Percentiles rank a stretch among this genome's conserved stretches.
Evolutionary conservation across 140 eudicot species (phyloP).

Genomic region (Stevia rebaudiana): DNA sequence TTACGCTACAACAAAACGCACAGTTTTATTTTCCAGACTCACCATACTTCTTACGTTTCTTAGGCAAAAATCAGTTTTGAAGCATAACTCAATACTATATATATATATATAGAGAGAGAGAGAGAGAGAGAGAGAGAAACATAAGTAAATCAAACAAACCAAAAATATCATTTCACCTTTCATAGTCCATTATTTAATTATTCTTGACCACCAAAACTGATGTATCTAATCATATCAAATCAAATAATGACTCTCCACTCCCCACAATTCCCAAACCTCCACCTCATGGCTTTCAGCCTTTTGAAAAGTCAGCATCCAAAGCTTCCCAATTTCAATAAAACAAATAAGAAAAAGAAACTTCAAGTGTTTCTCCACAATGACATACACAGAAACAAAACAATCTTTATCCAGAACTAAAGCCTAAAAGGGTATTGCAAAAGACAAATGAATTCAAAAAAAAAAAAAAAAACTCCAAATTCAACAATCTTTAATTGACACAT

Average conservation of each 20-base stretch:
- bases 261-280: constrained; percentile 25
- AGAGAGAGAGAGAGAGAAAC: constrained; percentile 17
- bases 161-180: constrained; percentile 26
- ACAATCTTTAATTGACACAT: constrained; percentile 34
- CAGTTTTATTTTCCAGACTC: too few species aligned
- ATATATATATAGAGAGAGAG: too few species aligned
- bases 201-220: constrained; percentile 17
- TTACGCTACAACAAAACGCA: too few species aligned
- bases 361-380: constrained; percentile 19
- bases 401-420: constrained; percentile 36
- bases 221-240: constrained; percentile 23
- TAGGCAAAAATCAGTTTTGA: too few species aligned
- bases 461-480: constrained; percentile 18
- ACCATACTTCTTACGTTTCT: too few species aligned
- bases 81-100: background rate
- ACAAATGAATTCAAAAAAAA: constrained; percentile 30
- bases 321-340: constrained; percentile 15
- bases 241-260: constrained; percentile 32
- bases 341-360: background rate
- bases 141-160: constrained; percentile 21
- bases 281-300: constrained; percentile 46
- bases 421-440: constrained; percentile 28
- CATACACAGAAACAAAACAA: constrained; percentile 25
- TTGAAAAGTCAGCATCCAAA: constrained; percentile 40
- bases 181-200: constrained; percentile 19